phyloP scores from a whole-genome alignment of 2,329 filamentous ascomycete genomes.

The Aspergillus sp. region DNA sequence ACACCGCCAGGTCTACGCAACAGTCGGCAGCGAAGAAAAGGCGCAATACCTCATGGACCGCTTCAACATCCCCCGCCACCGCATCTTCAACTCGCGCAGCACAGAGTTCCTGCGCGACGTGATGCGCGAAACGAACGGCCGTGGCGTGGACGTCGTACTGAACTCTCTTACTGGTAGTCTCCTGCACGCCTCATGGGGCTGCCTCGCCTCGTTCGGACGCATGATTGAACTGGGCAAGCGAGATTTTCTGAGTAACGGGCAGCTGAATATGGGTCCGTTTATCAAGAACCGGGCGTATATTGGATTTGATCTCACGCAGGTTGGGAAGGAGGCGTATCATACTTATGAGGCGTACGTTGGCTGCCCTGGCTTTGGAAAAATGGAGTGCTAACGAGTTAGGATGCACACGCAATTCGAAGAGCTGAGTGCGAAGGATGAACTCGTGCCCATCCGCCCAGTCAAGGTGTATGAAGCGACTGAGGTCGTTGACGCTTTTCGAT shows the following conservation, averaged over 20 bases:
- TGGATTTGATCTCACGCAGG: conserved; percentile 30
- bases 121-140: conserved; percentile 23
- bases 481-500: conserved; percentile 47
- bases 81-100: conserved; percentile 31
- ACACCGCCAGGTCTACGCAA: conserved; percentile 25
- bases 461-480: conserved; percentile 29
- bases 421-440: conserved; percentile 15
- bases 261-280: conserved; percentile 31
- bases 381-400: neutral
- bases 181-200: conserved; percentile 36
- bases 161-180: conserved; percentile 34
- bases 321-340: conserved; percentile 15
- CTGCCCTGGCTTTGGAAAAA: neutral
- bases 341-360: neutral
- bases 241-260: conserved; percentile 28
- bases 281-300: conserved; percentile 27
- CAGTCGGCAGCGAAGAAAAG: conserved; percentile 30
- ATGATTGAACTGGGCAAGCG: conserved; percentile 36
- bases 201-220: conserved; percentile 34
- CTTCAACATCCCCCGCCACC: conserved; percentile 24
- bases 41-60: conserved; percentile 26
- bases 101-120: conserved; percentile 24
- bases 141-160: conserved; percentile 33
- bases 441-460: conserved; percentile 26
- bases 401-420: conserved; percentile 14